A percentile compares a stretch with the other conserved stretches of the same genome.
Conservation (phyloP, 768 basidiomycete species). For the Lyophyllum shimeji region DNA sequence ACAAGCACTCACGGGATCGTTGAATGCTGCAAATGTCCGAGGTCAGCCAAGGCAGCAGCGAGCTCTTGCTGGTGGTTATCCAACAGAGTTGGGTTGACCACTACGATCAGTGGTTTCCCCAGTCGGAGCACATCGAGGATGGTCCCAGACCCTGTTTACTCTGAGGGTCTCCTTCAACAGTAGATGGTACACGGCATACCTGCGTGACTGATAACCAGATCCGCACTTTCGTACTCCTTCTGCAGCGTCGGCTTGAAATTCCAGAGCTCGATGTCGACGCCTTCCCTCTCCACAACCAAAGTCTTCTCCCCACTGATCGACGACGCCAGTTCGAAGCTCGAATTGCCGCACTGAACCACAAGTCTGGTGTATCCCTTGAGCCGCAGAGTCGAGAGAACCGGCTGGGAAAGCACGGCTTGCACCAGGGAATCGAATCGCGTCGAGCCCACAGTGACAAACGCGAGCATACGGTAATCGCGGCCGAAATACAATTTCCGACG, state of each 20-base stretch:
- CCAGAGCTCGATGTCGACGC: slow-evolving; percentile 63
- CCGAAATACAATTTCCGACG: slow-evolving; percentile 11
- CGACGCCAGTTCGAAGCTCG: slow-evolving; percentile 39
- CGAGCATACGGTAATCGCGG: slow-evolving; percentile 33
- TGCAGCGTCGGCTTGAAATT: slow-evolving; percentile 74
- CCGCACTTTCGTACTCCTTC: slow-evolving; percentile 60
- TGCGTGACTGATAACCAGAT: slow-evolving; percentile 91
- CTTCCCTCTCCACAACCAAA: slow-evolving; percentile 30
- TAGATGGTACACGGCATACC: slow-evolving; percentile 48
- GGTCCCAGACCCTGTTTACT: slow-evolving; percentile 84
- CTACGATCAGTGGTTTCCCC: slow-evolving; percentile 76
- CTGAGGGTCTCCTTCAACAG: slow-evolving; percentile 2
- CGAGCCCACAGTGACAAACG: slow-evolving; percentile 88
- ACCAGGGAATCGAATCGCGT: slow-evolving; percentile 82
- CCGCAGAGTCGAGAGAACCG: slow-evolving; percentile 56
- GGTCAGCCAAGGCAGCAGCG: slow-evolving; percentile 60
- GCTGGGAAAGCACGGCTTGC: slow-evolving; percentile 51
- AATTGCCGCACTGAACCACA: slow-evolving; percentile 80
- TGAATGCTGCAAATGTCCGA: slow-evolving; percentile 58
- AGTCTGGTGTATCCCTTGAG: slow-evolving; percentile 57
- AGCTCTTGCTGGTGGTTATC: slow-evolving; percentile 95
- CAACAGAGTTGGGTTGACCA: slow-evolving; percentile 86
- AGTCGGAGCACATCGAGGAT: slow-evolving; percentile 84
- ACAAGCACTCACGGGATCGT: slow-evolving; percentile 52
- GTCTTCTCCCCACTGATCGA: slow-evolving; percentile 28